phyloP scores from a whole-genome alignment of 2,329 filamentous ascomycete species.

The Aspergillus fumigatus region DNA sequence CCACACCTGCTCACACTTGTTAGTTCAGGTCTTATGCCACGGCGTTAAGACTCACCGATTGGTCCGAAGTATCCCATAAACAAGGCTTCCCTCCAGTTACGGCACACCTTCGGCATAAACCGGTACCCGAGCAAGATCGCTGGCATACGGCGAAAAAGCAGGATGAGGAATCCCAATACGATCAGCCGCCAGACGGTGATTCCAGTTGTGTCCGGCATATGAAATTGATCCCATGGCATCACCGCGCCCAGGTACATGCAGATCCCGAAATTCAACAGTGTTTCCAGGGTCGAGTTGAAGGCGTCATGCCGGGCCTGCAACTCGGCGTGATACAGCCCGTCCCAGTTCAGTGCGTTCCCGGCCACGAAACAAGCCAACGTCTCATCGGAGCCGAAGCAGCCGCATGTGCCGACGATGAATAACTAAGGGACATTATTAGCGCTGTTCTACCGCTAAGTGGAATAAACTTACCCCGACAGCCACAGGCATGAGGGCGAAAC shows the following conservation, averaged over 20 bases:
- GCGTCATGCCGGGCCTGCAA: constrained; percentile 55
- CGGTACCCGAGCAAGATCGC: constrained; percentile 53
- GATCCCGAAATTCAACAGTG: constrained; percentile 56
- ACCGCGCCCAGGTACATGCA: constrained; percentile 57
- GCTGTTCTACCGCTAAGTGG: background rate
- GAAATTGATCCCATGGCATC: constrained; percentile 54
- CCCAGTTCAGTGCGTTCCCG: constrained; percentile 58
- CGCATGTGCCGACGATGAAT: constrained; percentile 56
- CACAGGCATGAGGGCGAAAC: constrained; percentile 50
- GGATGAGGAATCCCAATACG: constrained; percentile 49
- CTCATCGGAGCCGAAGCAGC: constrained; percentile 56
- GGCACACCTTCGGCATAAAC: constrained; percentile 50
- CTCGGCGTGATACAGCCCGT: constrained; percentile 56
- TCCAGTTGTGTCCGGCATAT: constrained; percentile 50
- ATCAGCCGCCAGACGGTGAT: constrained; percentile 50
- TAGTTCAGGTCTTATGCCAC: background rate
- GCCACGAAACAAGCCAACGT: constrained; percentile 59
- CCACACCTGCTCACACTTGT: constrained; percentile 29
- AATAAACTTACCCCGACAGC: constrained; percentile 43
- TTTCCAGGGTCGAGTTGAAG: constrained; percentile 56
- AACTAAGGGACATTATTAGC: constrained; percentile 34
- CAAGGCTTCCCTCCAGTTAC: constrained; percentile 54
- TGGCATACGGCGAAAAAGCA: constrained; percentile 55
- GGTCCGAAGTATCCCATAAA: constrained; percentile 57
- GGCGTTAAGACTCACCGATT: constrained; percentile 27